Evolutionary conservation across 2,329 filamentous ascomycete genomes (phyloP), one percentile per base, ranked within the genome.

Genomic region (Cytospora paraplurivora): DNA sequence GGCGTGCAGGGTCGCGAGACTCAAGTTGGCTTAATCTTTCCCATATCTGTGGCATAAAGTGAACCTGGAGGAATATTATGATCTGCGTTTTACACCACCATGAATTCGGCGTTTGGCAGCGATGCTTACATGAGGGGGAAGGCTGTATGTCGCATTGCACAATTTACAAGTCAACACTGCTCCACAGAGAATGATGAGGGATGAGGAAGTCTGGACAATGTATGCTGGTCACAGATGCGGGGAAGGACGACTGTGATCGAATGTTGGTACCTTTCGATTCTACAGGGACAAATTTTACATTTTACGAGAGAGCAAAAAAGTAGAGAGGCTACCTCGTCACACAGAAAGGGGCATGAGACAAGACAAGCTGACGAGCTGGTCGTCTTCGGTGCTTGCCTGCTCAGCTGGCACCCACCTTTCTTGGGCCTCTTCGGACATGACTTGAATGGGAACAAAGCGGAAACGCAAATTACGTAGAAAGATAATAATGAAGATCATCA

Each of bases 401-500:
- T 41, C 56, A 52, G 56, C 10, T 15, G 41, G 47, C 47, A 59
- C 47, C 32, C 19, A 41, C 41, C 49, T 50, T 37, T 27, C 59
- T 33, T 55, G 47, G 27, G 37, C 38, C 37, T 58, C 52, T 65
- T 60, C 50, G 56, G 58, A 61, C 52, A 66, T 55, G 59, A 65
- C 35, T 56, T 54, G 52, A 59, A 47, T 51, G 51, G 52, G 62
- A 63, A 59, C 63, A 63, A 67, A 62, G 38, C 61, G 62, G 63
- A 62, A 56, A 66, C 63, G 66, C 68, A 66, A 63, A 64, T 68
- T 64, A 70, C 72, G 73, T 76, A 75, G 69, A 66, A 55, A 76
- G 71, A 75, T 56, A 72, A 74, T 74, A 74, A 72, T 76, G 74
- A 76, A 72, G 74, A 75, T 61, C 51, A 52, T 55, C 47, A 55